These are phyloP conservation scores for Staphylotrichum longicolle DNA, from an alignment of 495 filamentous ascomycete genomes.

Conservation along the genomic window DNA sequence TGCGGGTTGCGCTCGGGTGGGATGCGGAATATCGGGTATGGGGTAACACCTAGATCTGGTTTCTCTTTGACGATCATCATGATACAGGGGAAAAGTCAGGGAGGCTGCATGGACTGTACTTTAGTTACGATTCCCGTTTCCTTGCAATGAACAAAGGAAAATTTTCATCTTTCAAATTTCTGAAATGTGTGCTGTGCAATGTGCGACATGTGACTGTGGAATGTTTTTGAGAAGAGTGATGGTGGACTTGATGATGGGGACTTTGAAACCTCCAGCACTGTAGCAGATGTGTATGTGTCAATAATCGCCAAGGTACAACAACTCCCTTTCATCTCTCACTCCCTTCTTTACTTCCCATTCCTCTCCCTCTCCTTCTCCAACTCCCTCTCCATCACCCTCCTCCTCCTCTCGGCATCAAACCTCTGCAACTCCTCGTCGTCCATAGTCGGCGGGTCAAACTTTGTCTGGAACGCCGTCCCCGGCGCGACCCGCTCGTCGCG, in stretches of 20 bases:
- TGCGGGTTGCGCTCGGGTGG: slow-evolving; percentile 28
- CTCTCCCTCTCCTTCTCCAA: too few relatives aligned
- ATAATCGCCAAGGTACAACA: too few relatives aligned
- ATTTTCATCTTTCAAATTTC: neutral
- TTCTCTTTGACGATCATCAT: slow-evolving; percentile 42
- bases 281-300: too few relatives aligned
- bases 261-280: too few relatives aligned
- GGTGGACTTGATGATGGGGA: too few relatives aligned
- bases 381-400: slow-evolving; percentile 26
- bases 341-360: too few relatives aligned
- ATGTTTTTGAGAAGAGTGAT: neutral
- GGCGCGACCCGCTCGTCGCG: slow-evolving; percentile 51
- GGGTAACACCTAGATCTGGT: slow-evolving; percentile 39
- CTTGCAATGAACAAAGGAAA: slow-evolving; percentile 38
- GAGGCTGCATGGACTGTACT: slow-evolving; percentile 46
- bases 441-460: slow-evolving; percentile 51
- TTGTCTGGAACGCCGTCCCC: slow-evolving; percentile 44
- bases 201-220: neutral
- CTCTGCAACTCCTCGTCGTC: slow-evolving; percentile 60
- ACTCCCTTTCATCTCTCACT: too few relatives aligned
- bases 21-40: slow-evolving; percentile 33
- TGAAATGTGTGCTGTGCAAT: neutral
- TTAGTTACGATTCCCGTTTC: slow-evolving; percentile 46
- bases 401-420: slow-evolving; percentile 52
- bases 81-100: slow-evolving; percentile 51